Conservation (phyloP, 179 eudicot genomes). For the Patellifolia procumbens region DNA sequence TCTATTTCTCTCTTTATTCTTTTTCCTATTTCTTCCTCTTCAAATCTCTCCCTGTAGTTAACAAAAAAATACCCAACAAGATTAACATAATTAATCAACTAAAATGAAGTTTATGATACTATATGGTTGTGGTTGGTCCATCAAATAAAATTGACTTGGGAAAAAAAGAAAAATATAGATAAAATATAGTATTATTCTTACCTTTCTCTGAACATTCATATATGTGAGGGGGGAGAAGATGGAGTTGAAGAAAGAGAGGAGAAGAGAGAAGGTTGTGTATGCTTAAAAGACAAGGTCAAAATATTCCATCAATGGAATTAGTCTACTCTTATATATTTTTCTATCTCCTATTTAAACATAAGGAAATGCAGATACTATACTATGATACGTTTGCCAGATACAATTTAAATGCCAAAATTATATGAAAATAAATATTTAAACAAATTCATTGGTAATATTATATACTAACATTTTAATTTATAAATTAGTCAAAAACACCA, state of each 20-base stretch:
- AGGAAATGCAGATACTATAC: background rate
- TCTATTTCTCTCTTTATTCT: conserved; percentile 52
- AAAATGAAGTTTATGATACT: background rate
- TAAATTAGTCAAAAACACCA: too few species aligned
- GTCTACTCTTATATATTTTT: background rate
- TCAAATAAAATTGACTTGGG: too few species aligned
- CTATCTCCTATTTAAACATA: background rate
- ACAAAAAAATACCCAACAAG: conserved; percentile 7
- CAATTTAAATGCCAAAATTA: too few species aligned
- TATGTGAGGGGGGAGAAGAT: conserved; percentile 44
- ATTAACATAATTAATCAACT: background rate
- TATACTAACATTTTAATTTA: too few species aligned
- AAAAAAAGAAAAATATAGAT: too few species aligned
- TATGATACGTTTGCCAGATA: too few species aligned
- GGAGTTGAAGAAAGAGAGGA: conserved; percentile 29
- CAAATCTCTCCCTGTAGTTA: conserved; percentile 55
- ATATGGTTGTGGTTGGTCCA: too few species aligned
- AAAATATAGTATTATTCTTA: conserved; percentile 10
- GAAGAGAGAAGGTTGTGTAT: too few species aligned
- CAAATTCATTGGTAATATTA: too few species aligned
- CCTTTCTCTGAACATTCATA: conserved; percentile 91
- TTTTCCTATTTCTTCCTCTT: conserved; percentile 66
- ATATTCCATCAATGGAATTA: background rate
- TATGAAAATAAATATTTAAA: too few species aligned
- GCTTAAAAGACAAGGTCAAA: conserved; percentile 3